Conservation (phyloP, 495 filamentous ascomycete species). For the Amorphotheca resinae region DNA sequence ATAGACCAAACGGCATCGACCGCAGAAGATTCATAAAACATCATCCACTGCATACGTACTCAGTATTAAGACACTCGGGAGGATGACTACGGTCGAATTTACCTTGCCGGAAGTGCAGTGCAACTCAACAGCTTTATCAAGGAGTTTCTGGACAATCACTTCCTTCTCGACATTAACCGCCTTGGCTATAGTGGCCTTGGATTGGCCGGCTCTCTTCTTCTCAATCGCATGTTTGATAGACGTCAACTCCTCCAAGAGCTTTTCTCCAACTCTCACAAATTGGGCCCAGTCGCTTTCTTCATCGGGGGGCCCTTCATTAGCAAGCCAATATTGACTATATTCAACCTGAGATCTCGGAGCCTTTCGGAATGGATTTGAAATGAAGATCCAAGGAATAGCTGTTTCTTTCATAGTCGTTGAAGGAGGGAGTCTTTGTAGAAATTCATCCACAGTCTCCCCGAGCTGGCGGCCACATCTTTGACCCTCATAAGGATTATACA, state of each 20-base stretch:
- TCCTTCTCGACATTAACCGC: constrained; percentile 11
- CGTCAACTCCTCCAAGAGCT: constrained; percentile 32
- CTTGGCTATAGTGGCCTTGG: constrained; percentile 8
- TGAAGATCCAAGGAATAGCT: constrained; percentile 52
- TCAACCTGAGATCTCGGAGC: neutral
- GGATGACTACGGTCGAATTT: constrained; percentile 1
- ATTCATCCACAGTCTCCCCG: constrained; percentile 46
- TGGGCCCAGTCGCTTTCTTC: constrained; percentile 11
- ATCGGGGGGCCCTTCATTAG: constrained; percentile 9
- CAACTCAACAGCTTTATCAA: constrained; percentile 40
- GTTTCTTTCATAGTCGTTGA: constrained; percentile 24
- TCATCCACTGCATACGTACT: constrained; percentile 51
- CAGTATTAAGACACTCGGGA: neutral
- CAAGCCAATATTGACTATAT: neutral
- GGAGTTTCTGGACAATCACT: constrained; percentile 30
- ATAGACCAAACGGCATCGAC: constrained; percentile 51
- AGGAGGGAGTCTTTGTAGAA: constrained; percentile 54
- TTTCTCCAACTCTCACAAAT: constrained; percentile 21
- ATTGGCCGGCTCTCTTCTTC: constrained; percentile 15
- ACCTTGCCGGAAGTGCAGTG: constrained; percentile 53
- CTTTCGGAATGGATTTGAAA: constrained; percentile 40
- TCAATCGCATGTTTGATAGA: constrained; percentile 28
- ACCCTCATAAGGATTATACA: constrained; percentile 36
- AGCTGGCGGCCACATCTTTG: constrained; percentile 34
- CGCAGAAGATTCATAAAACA: constrained; percentile 46